These are phyloP conservation scores for Acrodontium crateriforme DNA, from an alignment of 2,329 filamentous ascomycete genomes.

Conservation along the genomic window DNA sequence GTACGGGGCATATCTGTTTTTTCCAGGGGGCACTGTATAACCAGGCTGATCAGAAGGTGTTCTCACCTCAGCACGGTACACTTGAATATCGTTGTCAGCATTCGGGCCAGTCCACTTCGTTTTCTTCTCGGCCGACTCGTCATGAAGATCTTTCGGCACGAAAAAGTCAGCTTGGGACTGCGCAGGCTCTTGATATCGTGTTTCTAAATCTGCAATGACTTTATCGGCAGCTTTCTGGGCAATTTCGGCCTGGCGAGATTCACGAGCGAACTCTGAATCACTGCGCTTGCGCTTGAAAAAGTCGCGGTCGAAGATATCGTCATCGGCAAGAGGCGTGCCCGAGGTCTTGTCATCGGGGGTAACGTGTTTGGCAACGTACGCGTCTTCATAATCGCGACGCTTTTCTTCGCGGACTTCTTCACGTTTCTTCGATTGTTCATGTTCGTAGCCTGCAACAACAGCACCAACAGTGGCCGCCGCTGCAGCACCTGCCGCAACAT, in stretches of 20 bases:
- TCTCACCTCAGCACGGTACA: slow-evolving; percentile 23
- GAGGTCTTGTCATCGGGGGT: slow-evolving; percentile 19
- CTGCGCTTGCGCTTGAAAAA: slow-evolving; percentile 28
- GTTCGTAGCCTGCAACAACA: slow-evolving; percentile 13
- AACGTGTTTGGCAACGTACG: slow-evolving; percentile 10
- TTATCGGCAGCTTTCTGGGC: slow-evolving; percentile 23
- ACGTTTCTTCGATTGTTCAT: slow-evolving; percentile 5
- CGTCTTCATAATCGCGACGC: slow-evolving; percentile 1
- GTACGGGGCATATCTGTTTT: slow-evolving; percentile 13
- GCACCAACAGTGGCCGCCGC: slow-evolving; percentile 19
- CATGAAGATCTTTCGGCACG: slow-evolving; percentile 30
- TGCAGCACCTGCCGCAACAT: slow-evolving; percentile 23
- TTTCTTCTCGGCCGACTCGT: slow-evolving; percentile 24
- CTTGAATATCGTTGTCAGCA: slow-evolving; percentile 30
- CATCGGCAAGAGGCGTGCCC: slow-evolving; percentile 27
- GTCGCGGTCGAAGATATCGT: slow-evolving; percentile 33
- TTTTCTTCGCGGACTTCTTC: not conserved
- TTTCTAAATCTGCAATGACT: slow-evolving; percentile 29
- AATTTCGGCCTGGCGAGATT: slow-evolving; percentile 16
- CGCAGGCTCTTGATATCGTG: slow-evolving; percentile 24
- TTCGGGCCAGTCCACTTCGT: slow-evolving; percentile 27
- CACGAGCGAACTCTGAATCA: slow-evolving; percentile 11
- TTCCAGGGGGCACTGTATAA: slow-evolving; percentile 4
- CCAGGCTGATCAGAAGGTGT: slow-evolving; percentile 6
- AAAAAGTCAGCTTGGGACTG: slow-evolving; percentile 35